These are phyloP conservation scores for Lolium rigidum DNA, from an alignment of 176 grass and related monocot genomes.

Conservation along the genomic window DNA sequence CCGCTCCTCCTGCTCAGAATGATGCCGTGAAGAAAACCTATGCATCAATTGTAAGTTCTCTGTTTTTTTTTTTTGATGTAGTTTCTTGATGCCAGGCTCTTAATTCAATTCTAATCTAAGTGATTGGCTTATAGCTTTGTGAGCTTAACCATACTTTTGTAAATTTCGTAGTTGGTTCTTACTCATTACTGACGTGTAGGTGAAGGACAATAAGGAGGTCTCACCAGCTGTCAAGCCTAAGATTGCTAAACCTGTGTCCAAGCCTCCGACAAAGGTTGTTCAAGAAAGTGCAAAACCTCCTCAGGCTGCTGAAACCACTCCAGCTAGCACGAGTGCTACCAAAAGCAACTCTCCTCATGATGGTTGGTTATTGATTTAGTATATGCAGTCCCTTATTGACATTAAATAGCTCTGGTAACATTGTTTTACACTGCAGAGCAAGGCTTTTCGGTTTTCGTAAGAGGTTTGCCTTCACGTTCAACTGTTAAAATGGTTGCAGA, in stretches of 20 bases:
- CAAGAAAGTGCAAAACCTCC: slow-evolving; percentile 44
- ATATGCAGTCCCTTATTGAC: not conserved
- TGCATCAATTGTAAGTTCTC: slow-evolving; percentile 81
- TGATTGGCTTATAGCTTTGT: not conserved
- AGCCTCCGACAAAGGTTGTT: slow-evolving; percentile 39
- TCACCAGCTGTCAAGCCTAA: slow-evolving; percentile 53
- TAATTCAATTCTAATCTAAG: not conserved
- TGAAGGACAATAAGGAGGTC: slow-evolving; percentile 73
- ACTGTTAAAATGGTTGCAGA: slow-evolving; percentile 70
- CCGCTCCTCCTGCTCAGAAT: slow-evolving; percentile 23
- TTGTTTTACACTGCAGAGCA: slow-evolving; percentile 46
- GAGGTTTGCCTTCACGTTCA: slow-evolving; percentile 67
- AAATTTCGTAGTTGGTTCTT: slow-evolving; percentile 15
- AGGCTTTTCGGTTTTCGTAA: slow-evolving; percentile 78
- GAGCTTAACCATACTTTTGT: not conserved
- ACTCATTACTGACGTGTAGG: slow-evolving; percentile 33
- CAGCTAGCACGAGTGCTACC: slow-evolving; percentile 45
- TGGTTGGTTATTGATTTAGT: slow-evolving; percentile 49
- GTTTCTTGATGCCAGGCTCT: not conserved
- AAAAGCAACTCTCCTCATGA: slow-evolving; percentile 53
- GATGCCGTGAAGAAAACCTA: slow-evolving; percentile 78
- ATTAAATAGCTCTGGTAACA: slow-evolving; percentile 17
- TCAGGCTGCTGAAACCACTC: slow-evolving; percentile 37
- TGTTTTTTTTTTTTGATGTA: slow-evolving; percentile 27
- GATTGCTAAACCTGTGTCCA: slow-evolving; percentile 42